Evolutionary conservation across 805 yeast species (phyloP).

Genomic region (Zygosaccharomyces rouxii): DNA sequence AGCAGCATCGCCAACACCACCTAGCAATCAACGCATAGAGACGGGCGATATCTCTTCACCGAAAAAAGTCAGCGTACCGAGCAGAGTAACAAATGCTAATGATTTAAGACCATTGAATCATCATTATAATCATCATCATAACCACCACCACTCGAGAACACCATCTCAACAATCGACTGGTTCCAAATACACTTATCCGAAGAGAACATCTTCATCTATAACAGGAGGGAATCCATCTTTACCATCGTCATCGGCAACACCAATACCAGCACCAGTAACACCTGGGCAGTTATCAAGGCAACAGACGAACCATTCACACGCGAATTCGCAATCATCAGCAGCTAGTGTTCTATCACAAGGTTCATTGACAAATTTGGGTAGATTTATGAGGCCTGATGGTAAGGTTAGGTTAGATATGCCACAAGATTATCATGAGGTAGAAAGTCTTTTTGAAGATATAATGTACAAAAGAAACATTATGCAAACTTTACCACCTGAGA

Average conservation of each 20-base stretch:
- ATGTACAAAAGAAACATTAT: slow-evolving; percentile 77
- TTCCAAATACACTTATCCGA: slow-evolving; percentile 28
- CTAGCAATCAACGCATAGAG: slow-evolving; percentile 12
- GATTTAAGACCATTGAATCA: slow-evolving; percentile 23
- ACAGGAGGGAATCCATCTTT: slow-evolving; percentile 5
- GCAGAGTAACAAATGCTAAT: slow-evolving; percentile 16
- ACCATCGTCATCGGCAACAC: slow-evolving; percentile 12
- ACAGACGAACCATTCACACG: slow-evolving; percentile 24
- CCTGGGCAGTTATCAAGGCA: slow-evolving; percentile 23
- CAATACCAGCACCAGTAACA: not conserved
- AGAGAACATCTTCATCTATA: slow-evolving; percentile 15
- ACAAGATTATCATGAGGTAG: slow-evolving; percentile 57
- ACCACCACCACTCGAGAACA: slow-evolving; percentile 18
- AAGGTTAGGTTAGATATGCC: slow-evolving; percentile 57
- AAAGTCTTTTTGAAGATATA: slow-evolving; percentile 68
- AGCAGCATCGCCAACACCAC: not conserved
- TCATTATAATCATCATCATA: not conserved
- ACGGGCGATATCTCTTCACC: slow-evolving; percentile 21
- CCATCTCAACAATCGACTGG: slow-evolving; percentile 22
- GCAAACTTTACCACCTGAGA: slow-evolving; percentile 61
- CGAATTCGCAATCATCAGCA: slow-evolving; percentile 13
- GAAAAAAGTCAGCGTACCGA: slow-evolving; percentile 18
- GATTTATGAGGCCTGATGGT: slow-evolving; percentile 32
- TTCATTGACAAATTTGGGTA: slow-evolving; percentile 25
- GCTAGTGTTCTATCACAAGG: slow-evolving; percentile 29